phyloP scores from a whole-genome alignment of 78 protist genomes.

The Salpingoeca rosetta region DNA sequence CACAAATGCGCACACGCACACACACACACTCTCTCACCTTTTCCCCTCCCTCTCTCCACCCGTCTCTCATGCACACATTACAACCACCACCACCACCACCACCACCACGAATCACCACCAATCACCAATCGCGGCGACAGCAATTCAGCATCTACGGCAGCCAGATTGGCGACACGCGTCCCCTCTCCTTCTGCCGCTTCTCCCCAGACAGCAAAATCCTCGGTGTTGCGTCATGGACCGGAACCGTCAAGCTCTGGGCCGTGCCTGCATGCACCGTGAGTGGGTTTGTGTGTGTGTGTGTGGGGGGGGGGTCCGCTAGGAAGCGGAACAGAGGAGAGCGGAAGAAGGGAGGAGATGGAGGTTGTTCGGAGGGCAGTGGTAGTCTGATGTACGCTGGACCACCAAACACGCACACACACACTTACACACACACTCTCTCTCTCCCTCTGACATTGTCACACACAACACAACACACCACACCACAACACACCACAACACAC shows the following conservation, averaged over 20 bases:
- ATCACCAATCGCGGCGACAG: background rate
- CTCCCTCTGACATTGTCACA: background rate
- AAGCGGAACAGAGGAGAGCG: too few species aligned
- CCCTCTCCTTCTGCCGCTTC: background rate
- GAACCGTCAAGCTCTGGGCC: background rate
- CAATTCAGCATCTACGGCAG: background rate
- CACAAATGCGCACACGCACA: too few species aligned
- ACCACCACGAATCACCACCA: too few species aligned
- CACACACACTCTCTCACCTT: too few species aligned
- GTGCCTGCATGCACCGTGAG: background rate
- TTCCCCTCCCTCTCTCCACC: too few species aligned
- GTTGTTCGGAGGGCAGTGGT: background rate
- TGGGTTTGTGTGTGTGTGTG: too few species aligned
- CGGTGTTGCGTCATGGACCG: background rate
- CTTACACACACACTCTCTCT: background rate
- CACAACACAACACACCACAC: too few species aligned
- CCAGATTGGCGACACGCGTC: conserved; percentile 4
- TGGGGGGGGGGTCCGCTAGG: too few species aligned
- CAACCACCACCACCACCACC: too few species aligned
- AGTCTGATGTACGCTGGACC: background rate
- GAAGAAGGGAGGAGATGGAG: too few species aligned
- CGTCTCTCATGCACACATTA: too few species aligned
- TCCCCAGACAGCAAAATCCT: background rate
- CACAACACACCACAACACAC: too few species aligned
- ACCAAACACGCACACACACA: conserved; percentile 3